phyloP scores from a whole-genome alignment of 371 early-diverging fungal genomes.

The Batkoa obscura region DNA sequence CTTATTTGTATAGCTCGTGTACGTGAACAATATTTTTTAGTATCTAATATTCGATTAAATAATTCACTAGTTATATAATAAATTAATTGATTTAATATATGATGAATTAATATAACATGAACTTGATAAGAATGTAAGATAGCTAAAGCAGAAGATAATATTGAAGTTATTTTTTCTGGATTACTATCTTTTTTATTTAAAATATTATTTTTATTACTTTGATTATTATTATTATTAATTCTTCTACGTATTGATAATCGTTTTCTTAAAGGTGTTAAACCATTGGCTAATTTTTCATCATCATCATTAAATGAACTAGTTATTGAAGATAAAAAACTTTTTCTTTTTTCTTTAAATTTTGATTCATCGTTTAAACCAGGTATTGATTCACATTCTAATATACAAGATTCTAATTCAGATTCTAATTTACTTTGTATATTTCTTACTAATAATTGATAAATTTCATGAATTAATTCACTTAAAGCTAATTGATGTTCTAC shows the following conservation, averaged over 20 bases:
- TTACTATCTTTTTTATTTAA: slow-evolving; percentile 11
- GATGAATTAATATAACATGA: slow-evolving; percentile 46
- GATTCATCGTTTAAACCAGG: slow-evolving; percentile 30
- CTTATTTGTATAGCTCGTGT: slow-evolving; percentile 66
- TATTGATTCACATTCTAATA: slow-evolving; percentile 54
- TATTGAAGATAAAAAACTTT: slow-evolving; percentile 32
- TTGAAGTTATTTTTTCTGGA: slow-evolving; percentile 36
- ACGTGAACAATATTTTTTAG: slow-evolving; percentile 50
- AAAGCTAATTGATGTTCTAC: slow-evolving; percentile 33
- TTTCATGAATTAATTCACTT: slow-evolving; percentile 41
- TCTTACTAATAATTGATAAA: slow-evolving; percentile 31
- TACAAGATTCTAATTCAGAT: slow-evolving; percentile 31
- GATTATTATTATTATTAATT: not conserved
- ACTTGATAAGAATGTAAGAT: slow-evolving; percentile 37
- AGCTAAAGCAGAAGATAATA: slow-evolving; percentile 34
- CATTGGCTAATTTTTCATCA: too few relatives aligned
- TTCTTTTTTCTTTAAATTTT: slow-evolving; percentile 9
- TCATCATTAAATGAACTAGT: too few relatives aligned
- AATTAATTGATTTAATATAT: slow-evolving; percentile 48
- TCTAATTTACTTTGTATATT: slow-evolving; percentile 34
- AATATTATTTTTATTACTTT: not conserved
- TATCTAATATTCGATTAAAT: slow-evolving; percentile 62
- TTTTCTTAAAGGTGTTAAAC: slow-evolving; percentile 5
- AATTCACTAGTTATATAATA: slow-evolving; percentile 50
- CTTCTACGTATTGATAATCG: slow-evolving; percentile 1